Conservation (phyloP, 2,329 filamentous ascomycete genomes). For the Cadophora luteo-olivacea region DNA sequence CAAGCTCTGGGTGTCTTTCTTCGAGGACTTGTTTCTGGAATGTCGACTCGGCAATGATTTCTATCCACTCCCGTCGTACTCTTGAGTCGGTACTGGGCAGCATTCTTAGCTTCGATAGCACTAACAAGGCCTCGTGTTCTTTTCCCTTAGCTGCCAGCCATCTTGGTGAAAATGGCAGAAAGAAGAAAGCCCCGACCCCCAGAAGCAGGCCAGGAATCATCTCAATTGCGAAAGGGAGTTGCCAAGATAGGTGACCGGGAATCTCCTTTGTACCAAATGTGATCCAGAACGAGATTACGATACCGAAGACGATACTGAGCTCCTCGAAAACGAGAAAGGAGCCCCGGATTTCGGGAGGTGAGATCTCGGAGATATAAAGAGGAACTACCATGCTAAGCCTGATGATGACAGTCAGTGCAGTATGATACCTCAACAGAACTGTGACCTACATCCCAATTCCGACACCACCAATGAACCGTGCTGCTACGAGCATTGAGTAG, state of each 20-base stretch:
- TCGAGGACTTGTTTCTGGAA: constrained; percentile 33
- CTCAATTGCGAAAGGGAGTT: constrained; percentile 55
- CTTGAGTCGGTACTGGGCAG: constrained; percentile 49
- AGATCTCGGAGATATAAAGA: constrained; percentile 57
- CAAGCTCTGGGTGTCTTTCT: constrained; percentile 2
- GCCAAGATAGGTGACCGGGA: constrained; percentile 46
- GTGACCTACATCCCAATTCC: constrained; percentile 56
- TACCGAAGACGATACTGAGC: constrained; percentile 62
- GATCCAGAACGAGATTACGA: constrained; percentile 56
- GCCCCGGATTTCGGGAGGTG: constrained; percentile 67
- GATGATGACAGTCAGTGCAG: neutral
- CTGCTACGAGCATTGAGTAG: constrained; percentile 57
- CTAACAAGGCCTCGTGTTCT: constrained; percentile 55
- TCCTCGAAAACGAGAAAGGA: constrained; percentile 70
- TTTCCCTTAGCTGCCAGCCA: constrained; percentile 53
- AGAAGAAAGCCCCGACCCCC: constrained; percentile 50
- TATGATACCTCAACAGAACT: constrained; percentile 36
- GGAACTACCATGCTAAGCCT: constrained; percentile 37
- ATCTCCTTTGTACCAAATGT: constrained; percentile 47
- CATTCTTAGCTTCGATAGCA: constrained; percentile 51
- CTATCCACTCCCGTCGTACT: constrained; percentile 52
- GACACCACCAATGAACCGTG: constrained; percentile 53
- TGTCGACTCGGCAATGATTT: constrained; percentile 54
- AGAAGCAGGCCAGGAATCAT: constrained; percentile 54
- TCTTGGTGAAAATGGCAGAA: constrained; percentile 52